Base-by-base conservation (phyloP, 768 basidiomycete genomes). In the Leccinum arenicola region DNA sequence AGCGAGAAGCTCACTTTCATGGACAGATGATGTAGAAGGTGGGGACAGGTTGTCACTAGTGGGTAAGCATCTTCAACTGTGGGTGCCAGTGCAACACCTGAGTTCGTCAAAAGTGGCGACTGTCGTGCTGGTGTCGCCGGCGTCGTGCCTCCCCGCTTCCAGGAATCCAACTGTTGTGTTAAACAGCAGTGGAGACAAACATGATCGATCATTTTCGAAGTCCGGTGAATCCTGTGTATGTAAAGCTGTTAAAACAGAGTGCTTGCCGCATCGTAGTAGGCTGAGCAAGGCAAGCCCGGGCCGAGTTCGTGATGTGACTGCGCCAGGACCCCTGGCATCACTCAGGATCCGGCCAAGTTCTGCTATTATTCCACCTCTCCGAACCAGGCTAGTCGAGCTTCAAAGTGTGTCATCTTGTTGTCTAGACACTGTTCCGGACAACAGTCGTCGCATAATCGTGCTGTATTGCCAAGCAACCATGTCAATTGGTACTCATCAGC, bases 1-100 rank as follows among this genome's bases (percentile, higher is more conserved):
- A 1, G 70, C 68, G 7, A 84, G 76, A 49, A 85, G 66, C 14
- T 74, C 56, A 61, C 81, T 15, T 64, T 65, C 14, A 75, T 59
- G 15, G 82, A 82, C 21, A 82, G 84, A 55, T 70, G 76, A 23
- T 23, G 23, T 15, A 52, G 52, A 55, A 77, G 81, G 36, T 38
- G 36, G 15, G 15, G 36, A 17, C 35, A 35, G 12, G 35, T 12
- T 35, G 35, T 35, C 35, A 14, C 12, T 14, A 14, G 12, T 35
- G 35, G 33, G 12, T 2, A 1, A 35, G 5, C 35, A 35, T 31
- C 35, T 14, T 36, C 6, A 36, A 36, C 14, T 36, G 14, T 36
- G 12, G 35, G 33, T 33, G 11, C 33, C 33, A 33, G 35, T 36
- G 14, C 4, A 38, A 17, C 14, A 15, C 38, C 7, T 17, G 1